These are phyloP conservation scores for Peronospora tabacina DNA, from an alignment of 352 stramenopile species.

Conservation along the genomic window DNA sequence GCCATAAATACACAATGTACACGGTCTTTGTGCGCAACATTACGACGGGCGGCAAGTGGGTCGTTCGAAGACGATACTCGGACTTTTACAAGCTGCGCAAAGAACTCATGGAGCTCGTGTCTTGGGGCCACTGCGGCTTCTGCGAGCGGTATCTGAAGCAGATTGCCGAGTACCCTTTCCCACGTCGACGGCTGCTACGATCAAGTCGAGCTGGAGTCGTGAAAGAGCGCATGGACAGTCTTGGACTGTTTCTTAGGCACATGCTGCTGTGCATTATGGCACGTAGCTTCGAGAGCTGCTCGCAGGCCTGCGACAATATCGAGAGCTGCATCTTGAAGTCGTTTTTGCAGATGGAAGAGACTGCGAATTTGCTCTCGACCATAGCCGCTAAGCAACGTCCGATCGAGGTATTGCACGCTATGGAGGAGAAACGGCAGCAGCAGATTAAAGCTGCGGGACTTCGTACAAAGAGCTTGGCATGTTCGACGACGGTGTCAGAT, in stretches of 20 bases:
- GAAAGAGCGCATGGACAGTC: conserved; percentile 80
- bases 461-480: conserved; percentile 44
- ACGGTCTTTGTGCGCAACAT: conserved; percentile 77
- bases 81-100: conserved; percentile 83
- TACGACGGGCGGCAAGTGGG: conserved; percentile 60
- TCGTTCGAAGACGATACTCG: conserved; percentile 74
- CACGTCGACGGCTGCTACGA: conserved; percentile 59
- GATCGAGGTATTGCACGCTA: conserved; percentile 54
- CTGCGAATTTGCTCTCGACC: conserved; percentile 42
- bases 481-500: conserved; percentile 35
- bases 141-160: conserved; percentile 59
- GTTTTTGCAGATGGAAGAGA: conserved; percentile 71
- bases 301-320: conserved; percentile 58
- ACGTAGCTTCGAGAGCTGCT: conserved; percentile 58
- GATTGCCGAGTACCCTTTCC: conserved; percentile 75
- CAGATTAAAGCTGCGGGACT: conserved; percentile 55
- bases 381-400: conserved; percentile 46
- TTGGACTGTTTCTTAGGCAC: conserved; percentile 70
- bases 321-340: conserved; percentile 63
- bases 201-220: conserved; percentile 61
- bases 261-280: conserved; percentile 66
- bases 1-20: conserved; percentile 79
- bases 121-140: conserved; percentile 61
- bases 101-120: conserved; percentile 75
- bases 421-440: conserved; percentile 66